Evolutionary conservation across 2,329 filamentous ascomycete genomes (phyloP).

Genomic region (Pyricularia sp.): DNA sequence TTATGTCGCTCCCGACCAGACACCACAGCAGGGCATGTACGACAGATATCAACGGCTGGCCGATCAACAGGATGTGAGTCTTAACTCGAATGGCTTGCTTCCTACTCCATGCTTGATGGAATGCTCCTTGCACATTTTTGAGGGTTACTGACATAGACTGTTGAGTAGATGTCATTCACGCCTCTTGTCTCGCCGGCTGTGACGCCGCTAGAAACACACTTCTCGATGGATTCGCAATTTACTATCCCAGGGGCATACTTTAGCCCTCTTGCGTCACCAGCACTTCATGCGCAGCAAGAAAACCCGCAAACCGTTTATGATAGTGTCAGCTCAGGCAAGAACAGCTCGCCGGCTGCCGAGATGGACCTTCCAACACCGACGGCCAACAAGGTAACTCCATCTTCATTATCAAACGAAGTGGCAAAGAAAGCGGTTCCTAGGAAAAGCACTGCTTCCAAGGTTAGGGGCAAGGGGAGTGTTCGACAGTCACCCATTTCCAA

Average conservation of each 20-base stretch:
- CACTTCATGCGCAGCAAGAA: constrained; percentile 63
- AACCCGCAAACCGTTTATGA: constrained; percentile 33
- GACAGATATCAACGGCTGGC: constrained; percentile 59
- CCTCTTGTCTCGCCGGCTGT: constrained; percentile 78
- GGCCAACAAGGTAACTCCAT: background rate
- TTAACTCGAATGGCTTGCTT: background rate
- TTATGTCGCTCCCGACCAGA: constrained; percentile 48
- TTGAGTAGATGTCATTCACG: constrained; percentile 61
- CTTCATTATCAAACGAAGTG: constrained; percentile 34
- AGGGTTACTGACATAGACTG: background rate
- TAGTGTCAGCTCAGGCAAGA: constrained; percentile 26
- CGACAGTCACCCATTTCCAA: constrained; percentile 68
- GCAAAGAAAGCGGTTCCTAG: constrained; percentile 31
- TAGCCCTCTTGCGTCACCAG: constrained; percentile 74
- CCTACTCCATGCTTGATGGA: background rate
- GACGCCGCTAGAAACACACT: constrained; percentile 66
- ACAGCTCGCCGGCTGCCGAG: constrained; percentile 42
- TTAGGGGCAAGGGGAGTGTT: constrained; percentile 38
- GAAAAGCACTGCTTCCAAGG: constrained; percentile 42
- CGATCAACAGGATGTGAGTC: constrained; percentile 57
- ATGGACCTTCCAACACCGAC: constrained; percentile 39
- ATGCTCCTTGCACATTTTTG: background rate
- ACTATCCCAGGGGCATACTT: constrained; percentile 66
- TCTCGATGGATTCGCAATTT: constrained; percentile 49
- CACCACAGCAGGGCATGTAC: constrained; percentile 45